Percentiles rank a stretch among this genome's conserved stretches.
phyloP scores from a whole-genome alignment of 106 monocot genomes.

The Apostasia shenzhenica region DNA sequence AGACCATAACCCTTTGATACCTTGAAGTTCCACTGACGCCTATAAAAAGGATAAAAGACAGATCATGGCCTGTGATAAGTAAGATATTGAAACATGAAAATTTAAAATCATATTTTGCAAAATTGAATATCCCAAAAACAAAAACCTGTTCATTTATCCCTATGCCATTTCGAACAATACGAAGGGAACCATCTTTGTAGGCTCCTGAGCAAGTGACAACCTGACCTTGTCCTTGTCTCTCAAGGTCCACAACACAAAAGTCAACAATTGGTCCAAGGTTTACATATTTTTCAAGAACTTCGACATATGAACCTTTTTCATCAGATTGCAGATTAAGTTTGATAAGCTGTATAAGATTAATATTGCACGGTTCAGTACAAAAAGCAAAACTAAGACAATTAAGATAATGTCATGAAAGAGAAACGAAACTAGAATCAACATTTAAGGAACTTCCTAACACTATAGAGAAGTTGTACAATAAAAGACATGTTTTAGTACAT shows the following conservation, averaged over 20 bases:
- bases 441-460: no score
- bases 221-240: constrained; percentile 98
- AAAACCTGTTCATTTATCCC: constrained; percentile 97
- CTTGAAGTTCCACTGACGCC: constrained; percentile 98
- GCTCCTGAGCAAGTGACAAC: constrained; percentile 99
- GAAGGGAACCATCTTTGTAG: constrained; percentile 95
- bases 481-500: no score
- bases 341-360: constrained; percentile 48
- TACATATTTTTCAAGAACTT: constrained; percentile 90
- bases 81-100: not conserved
- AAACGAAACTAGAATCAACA: not conserved
- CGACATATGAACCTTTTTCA: constrained; percentile 89
- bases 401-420: not conserved
- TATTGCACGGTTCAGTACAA: not conserved
- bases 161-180: constrained; percentile 93
- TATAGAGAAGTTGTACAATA: not conserved
- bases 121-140: constrained; percentile 1
- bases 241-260: constrained; percentile 98
- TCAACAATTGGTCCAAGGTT: constrained; percentile 98
- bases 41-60: constrained; percentile 7
- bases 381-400: not conserved
- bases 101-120: not conserved
- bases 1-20: constrained; percentile 98
- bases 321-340: constrained; percentile 98
- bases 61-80: not conserved